Conservation (phyloP, 2,329 filamentous ascomycete species). For the Verticillium alfalfae region DNA sequence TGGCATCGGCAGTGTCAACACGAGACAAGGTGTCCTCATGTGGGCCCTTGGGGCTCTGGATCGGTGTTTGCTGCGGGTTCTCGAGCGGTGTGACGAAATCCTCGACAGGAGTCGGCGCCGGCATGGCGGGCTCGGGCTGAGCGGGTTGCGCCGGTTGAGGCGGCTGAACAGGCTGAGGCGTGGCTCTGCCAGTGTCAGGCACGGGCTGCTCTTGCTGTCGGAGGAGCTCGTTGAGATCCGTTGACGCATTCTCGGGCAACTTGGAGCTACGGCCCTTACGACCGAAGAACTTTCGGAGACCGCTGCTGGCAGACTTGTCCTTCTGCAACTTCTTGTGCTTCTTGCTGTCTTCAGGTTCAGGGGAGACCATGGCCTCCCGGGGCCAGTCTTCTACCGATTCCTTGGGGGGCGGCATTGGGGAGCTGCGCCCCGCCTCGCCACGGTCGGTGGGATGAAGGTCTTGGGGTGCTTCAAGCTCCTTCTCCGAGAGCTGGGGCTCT, state of each 20-base stretch:
- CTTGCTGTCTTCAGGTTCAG: conserved; percentile 37
- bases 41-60: conserved; percentile 22
- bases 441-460: conserved; percentile 29
- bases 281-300: conserved; percentile 61
- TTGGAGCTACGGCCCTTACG: conserved; percentile 55
- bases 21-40: conserved; percentile 50
- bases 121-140: conserved; percentile 9
- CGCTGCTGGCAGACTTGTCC: conserved; percentile 35
- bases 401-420: conserved; percentile 31
- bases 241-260: conserved; percentile 46
- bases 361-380: conserved; percentile 31
- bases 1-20: conserved; percentile 53
- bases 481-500: conserved; percentile 24
- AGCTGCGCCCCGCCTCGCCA: conserved; percentile 21
- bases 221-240: conserved; percentile 46
- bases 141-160: conserved; percentile 7
- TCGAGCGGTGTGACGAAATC: conserved; percentile 10
- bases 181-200: conserved; percentile 13
- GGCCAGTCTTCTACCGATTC: conserved; percentile 23
- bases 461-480: conserved; percentile 26
- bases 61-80: conserved; percentile 7
- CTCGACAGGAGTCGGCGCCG: conserved; percentile 10
- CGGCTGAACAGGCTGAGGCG: conserved; percentile 13
- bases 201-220: conserved; percentile 25
- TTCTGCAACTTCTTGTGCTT: conserved; percentile 51